These are phyloP conservation scores for Coemansia sp. DNA, from an alignment of 192 early-diverging fungal genomes.

Conservation along the genomic window DNA sequence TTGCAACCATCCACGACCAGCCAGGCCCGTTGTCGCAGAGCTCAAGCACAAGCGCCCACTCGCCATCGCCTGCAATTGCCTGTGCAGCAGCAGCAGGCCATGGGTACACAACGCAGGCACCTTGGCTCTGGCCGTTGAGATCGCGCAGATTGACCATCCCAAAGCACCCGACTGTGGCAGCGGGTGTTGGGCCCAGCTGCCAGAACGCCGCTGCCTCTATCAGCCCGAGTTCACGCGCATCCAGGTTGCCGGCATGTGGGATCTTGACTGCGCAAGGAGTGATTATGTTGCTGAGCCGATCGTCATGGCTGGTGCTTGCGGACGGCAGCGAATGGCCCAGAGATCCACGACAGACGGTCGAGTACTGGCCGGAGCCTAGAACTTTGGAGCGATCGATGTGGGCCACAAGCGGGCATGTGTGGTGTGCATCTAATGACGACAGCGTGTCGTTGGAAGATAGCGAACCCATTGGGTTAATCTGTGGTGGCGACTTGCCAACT, in stretches of 20 bases:
- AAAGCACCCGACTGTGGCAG: slow-evolving; percentile 39
- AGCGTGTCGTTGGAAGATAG: slow-evolving; percentile 30
- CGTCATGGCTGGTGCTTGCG: neutral
- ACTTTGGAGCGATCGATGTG: slow-evolving; percentile 35
- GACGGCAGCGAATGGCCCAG: slow-evolving; percentile 5
- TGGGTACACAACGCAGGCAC: slow-evolving; percentile 17
- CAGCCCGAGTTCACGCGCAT: slow-evolving; percentile 49
- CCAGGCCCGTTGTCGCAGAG: slow-evolving; percentile 58
- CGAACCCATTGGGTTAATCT: slow-evolving; percentile 4
- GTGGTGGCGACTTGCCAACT: neutral
- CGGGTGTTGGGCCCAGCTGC: slow-evolving; percentile 28
- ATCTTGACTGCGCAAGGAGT: slow-evolving; percentile 44
- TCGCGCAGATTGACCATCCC: slow-evolving; percentile 39
- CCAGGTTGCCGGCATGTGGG: slow-evolving; percentile 42
- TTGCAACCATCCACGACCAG: slow-evolving; percentile 60
- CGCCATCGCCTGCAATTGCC: slow-evolving; percentile 26
- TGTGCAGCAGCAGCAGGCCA: slow-evolving; percentile 34
- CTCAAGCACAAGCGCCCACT: slow-evolving; percentile 60
- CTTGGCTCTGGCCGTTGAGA: slow-evolving; percentile 7
- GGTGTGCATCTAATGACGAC: slow-evolving; percentile 11
- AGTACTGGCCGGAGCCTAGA: slow-evolving; percentile 48
- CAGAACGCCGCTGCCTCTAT: slow-evolving; percentile 51
- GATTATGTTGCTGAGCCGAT: neutral
- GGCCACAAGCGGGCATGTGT: slow-evolving; percentile 12
- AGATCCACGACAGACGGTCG: slow-evolving; percentile 44